phyloP scores from a whole-genome alignment of 768 basidiomycete genomes.

The Porphyrellus cyaneotinctus region DNA sequence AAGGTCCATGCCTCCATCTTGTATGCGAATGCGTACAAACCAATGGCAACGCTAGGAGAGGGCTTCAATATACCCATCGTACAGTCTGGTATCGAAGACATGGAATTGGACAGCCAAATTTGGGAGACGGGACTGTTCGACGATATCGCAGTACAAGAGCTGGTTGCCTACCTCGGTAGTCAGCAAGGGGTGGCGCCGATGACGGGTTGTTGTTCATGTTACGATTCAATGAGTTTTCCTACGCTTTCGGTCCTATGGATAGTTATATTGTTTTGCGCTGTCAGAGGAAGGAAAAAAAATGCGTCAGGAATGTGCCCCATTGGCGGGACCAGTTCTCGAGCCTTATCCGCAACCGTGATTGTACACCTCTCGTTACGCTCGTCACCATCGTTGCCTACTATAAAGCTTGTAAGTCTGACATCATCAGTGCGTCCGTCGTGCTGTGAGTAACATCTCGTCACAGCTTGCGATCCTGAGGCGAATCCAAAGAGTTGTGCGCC shows the following conservation, averaged over 20 bases:
- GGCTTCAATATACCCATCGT: too few relatives aligned
- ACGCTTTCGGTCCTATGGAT: not conserved
- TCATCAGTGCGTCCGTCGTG: too few relatives aligned
- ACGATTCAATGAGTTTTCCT: conserved; percentile 17
- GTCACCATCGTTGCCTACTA: conserved; percentile 22
- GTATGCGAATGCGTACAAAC: too few relatives aligned
- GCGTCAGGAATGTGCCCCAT: conserved; percentile 12
- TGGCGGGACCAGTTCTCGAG: conserved; percentile 11
- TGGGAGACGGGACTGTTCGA: too few relatives aligned
- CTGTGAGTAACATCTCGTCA: not conserved
- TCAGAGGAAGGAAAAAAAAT: conserved; percentile 21
- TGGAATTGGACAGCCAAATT: too few relatives aligned
- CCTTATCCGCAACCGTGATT: conserved; percentile 8
- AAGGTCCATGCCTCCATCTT: too few relatives aligned
- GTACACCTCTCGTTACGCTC: conserved; percentile 17
- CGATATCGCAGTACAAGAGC: conserved; percentile 7
- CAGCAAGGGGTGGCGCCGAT: conserved; percentile 8
- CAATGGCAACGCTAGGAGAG: too few relatives aligned
- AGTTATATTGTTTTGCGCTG: not conserved
- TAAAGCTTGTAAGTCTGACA: conserved; percentile 15
- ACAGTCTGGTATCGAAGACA: too few relatives aligned
- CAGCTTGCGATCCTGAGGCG: conserved; percentile 6
- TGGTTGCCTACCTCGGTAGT: conserved; percentile 9
- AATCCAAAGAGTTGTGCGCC: not conserved
- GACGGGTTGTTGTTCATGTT: conserved; percentile 14